Evolutionary conservation across 352 stramenopile genomes (phyloP).

Genomic region (Ochromonadaceae sp.): DNA sequence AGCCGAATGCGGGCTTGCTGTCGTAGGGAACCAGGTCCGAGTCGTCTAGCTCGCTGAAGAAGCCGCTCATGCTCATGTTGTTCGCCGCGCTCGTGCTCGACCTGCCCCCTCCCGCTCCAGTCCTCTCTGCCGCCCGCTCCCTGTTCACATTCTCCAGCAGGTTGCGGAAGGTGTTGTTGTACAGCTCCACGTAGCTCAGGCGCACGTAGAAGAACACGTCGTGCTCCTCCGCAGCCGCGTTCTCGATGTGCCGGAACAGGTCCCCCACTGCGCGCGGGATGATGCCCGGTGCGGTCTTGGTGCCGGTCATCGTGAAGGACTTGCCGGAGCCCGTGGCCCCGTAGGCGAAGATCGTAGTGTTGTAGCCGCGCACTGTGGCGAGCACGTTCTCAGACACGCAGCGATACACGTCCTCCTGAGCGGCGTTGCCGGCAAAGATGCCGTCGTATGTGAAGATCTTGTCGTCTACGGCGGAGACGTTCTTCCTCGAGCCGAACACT

Average conservation of each 20-base stretch:
- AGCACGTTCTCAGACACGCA: slow-evolving; percentile 45
- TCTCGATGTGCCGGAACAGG: not conserved
- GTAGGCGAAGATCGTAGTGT: slow-evolving; percentile 73
- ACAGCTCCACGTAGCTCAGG: slow-evolving; percentile 72
- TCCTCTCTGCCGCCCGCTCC: no score
- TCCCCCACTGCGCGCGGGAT: slow-evolving; percentile 51
- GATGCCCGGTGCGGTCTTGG: slow-evolving; percentile 43
- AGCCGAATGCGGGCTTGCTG: no score
- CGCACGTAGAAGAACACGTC: slow-evolving; percentile 10
- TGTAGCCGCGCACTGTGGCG: slow-evolving; percentile 53
- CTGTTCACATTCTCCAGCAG: slow-evolving; percentile 38
- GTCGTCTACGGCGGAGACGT: slow-evolving; percentile 6
- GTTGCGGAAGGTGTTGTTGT: slow-evolving; percentile 81
- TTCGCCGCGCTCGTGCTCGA: no score
- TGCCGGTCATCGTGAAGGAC: slow-evolving; percentile 71
- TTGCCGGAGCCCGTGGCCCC: slow-evolving; percentile 71
- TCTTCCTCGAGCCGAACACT: slow-evolving; percentile 4
- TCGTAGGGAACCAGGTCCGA: not conserved
- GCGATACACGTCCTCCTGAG: slow-evolving; percentile 56
- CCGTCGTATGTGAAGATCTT: slow-evolving; percentile 51
- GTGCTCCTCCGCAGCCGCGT: not conserved
- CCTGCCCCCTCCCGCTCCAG: no score
- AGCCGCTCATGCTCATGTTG: not conserved
- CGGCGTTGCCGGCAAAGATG: slow-evolving; percentile 44
- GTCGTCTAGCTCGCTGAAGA: not conserved